A percentile compares a stretch with the other conserved stretches of the same genome.
These are phyloP conservation scores for Salisapilia sapeloensis DNA, from an alignment of 352 stramenopile species.

Conservation along the genomic window DNA sequence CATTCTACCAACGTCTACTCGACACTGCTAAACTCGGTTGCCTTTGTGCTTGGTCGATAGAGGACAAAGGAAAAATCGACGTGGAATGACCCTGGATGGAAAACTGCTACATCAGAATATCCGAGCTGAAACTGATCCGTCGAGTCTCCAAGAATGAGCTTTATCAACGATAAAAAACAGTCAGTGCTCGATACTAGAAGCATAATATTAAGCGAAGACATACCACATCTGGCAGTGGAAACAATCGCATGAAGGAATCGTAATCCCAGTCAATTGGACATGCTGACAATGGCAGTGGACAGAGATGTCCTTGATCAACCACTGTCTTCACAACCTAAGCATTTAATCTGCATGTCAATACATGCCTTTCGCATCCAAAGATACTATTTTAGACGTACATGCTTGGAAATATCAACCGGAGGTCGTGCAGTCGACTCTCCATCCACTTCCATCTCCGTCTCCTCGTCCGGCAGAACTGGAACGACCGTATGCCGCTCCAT, in stretches of 20 bases:
- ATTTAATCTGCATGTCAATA: not conserved
- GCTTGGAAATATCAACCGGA: slow-evolving; percentile 64
- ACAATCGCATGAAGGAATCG: slow-evolving; percentile 84
- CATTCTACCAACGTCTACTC: slow-evolving; percentile 12
- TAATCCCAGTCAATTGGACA: slow-evolving; percentile 91
- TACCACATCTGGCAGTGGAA: slow-evolving; percentile 84
- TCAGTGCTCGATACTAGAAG: too few relatives aligned
- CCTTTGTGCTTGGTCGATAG: slow-evolving; percentile 68
- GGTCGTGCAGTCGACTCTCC: slow-evolving; percentile 6
- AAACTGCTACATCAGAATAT: slow-evolving; percentile 65
- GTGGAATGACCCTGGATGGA: slow-evolving; percentile 68
- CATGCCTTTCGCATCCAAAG: slow-evolving; percentile 1
- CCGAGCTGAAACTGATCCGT: slow-evolving; percentile 71
- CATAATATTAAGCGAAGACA: not conserved
- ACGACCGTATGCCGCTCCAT: slow-evolving; percentile 80
- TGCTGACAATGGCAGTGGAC: slow-evolving; percentile 70
- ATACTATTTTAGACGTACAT: slow-evolving; percentile 19
- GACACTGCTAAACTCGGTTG: slow-evolving; percentile 70
- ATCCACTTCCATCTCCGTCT: slow-evolving; percentile 7
- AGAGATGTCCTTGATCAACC: slow-evolving; percentile 88
- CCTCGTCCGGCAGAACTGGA: slow-evolving; percentile 15
- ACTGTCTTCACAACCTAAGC: slow-evolving; percentile 77
- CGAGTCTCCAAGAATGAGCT: slow-evolving; percentile 66
- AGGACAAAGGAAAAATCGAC: slow-evolving; percentile 78
- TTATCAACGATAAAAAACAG: not conserved